Conservation (phyloP, 2,329 filamentous ascomycete species). For the Hypoxylon rubiginosum region DNA sequence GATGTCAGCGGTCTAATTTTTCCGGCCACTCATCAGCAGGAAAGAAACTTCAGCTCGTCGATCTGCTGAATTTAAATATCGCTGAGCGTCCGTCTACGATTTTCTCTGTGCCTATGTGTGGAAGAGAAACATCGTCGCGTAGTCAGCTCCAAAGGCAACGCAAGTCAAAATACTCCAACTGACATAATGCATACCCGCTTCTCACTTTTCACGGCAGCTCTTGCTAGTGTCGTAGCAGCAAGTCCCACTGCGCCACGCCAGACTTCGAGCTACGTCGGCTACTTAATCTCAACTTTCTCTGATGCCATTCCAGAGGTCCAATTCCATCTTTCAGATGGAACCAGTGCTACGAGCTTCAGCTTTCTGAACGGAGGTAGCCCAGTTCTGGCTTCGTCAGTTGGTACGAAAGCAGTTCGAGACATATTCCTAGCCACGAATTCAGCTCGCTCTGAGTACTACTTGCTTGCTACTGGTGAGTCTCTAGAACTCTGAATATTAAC, state of each 20-base stretch:
- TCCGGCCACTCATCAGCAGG: constrained; percentile 14
- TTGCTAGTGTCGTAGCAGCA: constrained; percentile 21
- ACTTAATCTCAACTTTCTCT: constrained; percentile 55
- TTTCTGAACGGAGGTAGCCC: constrained; percentile 52
- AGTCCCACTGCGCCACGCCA: constrained; percentile 28
- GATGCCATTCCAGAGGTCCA: constrained; percentile 53
- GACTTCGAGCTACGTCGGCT: constrained; percentile 49
- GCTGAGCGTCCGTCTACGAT: not conserved
- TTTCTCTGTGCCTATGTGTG: not conserved
- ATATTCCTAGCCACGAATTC: constrained; percentile 54
- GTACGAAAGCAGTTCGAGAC: constrained; percentile 54
- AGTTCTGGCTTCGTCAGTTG: constrained; percentile 52
- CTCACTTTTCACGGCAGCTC: constrained; percentile 24
- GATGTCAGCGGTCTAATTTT: constrained; percentile 24
- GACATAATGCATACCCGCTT: constrained; percentile 16
- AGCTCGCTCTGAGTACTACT: constrained; percentile 53
- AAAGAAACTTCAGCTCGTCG: not conserved
- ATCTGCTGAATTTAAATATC: not conserved
- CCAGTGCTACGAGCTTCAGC: constrained; percentile 51
- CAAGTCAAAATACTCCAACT: not conserved
- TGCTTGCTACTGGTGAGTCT: constrained; percentile 53
- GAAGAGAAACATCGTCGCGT: not conserved
- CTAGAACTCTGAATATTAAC: not conserved
- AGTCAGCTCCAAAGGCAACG: not conserved
- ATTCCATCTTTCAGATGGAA: constrained; percentile 53